phyloP scores from a whole-genome alignment of 768 basidiomycete genomes.

The Leucosporidium creatinivorum region DNA sequence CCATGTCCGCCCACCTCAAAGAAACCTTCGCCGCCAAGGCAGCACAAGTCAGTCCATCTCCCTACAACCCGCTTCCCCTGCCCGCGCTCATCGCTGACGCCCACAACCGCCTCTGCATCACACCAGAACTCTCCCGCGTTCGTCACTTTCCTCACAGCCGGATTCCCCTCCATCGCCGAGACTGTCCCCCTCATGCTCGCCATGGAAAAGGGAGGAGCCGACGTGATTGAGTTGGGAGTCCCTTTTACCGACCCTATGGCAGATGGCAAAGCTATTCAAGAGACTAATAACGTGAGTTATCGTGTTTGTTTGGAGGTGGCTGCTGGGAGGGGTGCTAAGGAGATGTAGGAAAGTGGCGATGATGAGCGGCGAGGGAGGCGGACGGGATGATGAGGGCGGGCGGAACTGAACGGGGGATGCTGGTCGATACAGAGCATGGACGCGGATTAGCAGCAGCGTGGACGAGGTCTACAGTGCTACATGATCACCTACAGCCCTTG shows the following conservation, averaged over 20 bases:
- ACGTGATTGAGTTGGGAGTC: constrained; percentile 90
- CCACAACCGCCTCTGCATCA: background rate
- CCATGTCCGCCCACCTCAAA: constrained; percentile 26
- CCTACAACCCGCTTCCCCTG: background rate
- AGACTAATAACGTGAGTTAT: constrained; percentile 67
- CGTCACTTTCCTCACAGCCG: constrained; percentile 83
- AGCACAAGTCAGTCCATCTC: background rate
- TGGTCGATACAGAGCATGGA: background rate
- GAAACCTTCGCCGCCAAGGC: constrained; percentile 23
- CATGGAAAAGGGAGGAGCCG: constrained; percentile 87
- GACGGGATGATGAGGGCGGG: too few relatives aligned
- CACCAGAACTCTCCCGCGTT: constrained; percentile 33
- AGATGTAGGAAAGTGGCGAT: background rate
- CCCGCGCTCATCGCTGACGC: background rate
- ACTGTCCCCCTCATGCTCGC: constrained; percentile 83
- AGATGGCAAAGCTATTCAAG: constrained; percentile 89
- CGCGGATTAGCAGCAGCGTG: background rate
- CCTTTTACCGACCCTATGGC: constrained; percentile 96
- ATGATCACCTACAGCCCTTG: background rate
- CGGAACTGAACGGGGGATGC: background rate
- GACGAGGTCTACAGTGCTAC: background rate
- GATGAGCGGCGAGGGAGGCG: background rate
- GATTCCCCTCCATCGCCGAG: constrained; percentile 68
- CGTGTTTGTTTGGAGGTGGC: background rate
- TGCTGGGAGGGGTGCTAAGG: background rate